Base-by-base conservation (phyloP, 805 yeast genomes). In the Suhomyces vadensis region DNA sequence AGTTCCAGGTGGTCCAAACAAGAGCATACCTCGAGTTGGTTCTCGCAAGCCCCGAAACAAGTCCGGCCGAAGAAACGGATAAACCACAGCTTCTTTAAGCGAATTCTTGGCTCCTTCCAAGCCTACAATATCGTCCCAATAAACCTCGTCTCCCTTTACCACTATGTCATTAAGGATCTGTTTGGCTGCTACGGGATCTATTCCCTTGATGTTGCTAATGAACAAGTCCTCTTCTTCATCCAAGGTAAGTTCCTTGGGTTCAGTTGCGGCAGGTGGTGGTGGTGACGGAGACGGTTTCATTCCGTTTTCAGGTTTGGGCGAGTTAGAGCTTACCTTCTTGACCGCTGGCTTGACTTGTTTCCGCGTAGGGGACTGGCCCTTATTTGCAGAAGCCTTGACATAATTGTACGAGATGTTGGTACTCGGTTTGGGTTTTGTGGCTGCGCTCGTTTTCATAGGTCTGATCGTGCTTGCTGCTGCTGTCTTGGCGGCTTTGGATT, bases 1-100 rank as follows among this genome's bases (percentile, higher is more conserved):
- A 0, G 98, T 92, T n/a, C 99, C 99, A 0, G 98, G 97, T 2
- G 99, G 98, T 0, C 99, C 99, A 70, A 90, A 92, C 33, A 92
- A 67, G 16, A 92, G 73, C 95, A 94, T 89, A n/a, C 98, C 98
- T 46, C 95, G 71, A 0, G 95, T 91, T 0, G 98, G 98, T 66
- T 91, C 97, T 53, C 97, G 74, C 42, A 92, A 69, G 0, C 97
- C 98, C 47, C 81, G 78, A 61, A 92, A 94, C 45, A 92, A 72
- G 65, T 92, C 98, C 0, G 98, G 99, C 41, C 98, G 75, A 51
- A 94, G 66, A 58, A 92, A 91, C 19, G 99, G 99, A 61, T 91
- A 92, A 10, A 92, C 97, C 3, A 94, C 97, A 0, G 97, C 87
- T 61, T 92, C 99, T 61, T 90, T 92, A 43, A 92, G 70, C 2